phyloP scores from a whole-genome alignment of 352 stramenopile species.

The Phytophthora cactorum region DNA sequence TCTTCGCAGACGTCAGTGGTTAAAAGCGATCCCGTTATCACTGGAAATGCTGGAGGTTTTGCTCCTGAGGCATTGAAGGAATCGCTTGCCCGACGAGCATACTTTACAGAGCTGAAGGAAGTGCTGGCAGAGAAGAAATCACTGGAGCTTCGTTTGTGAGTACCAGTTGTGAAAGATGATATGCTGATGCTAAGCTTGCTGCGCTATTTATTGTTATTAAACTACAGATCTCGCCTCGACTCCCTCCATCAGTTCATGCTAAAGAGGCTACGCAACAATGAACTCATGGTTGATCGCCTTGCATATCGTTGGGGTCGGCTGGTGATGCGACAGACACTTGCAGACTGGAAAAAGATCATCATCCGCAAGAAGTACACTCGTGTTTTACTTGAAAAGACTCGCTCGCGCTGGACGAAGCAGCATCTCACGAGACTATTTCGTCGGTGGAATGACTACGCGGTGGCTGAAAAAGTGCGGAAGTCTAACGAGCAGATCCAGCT shows the following conservation, averaged over 20 bases:
- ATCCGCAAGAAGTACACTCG: slow-evolving; percentile 77
- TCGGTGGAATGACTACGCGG: slow-evolving; percentile 49
- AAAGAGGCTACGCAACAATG: slow-evolving; percentile 61
- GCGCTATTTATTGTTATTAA: no score
- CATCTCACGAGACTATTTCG: slow-evolving; percentile 50
- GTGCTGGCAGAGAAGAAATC: slow-evolving; percentile 43
- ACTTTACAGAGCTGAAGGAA: slow-evolving; percentile 63
- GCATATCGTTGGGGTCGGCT: slow-evolving; percentile 55
- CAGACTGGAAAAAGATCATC: slow-evolving; percentile 78
- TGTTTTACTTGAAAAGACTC: slow-evolving; percentile 67
- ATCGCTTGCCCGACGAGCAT: slow-evolving; percentile 48
- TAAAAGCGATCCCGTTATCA: neutral
- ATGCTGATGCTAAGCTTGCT: neutral
- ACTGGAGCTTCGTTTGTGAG: slow-evolving; percentile 48
- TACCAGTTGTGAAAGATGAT: slow-evolving; percentile 1
- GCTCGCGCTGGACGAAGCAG: slow-evolving; percentile 59
- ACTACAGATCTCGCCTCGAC: slow-evolving; percentile 42
- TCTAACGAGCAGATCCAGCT: slow-evolving; percentile 50
- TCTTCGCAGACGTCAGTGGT: neutral
- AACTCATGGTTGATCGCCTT: slow-evolving; percentile 69
- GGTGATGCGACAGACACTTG: slow-evolving; percentile 61
- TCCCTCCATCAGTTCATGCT: slow-evolving; percentile 58
- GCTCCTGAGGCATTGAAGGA: slow-evolving; percentile 21
- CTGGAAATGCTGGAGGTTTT: slow-evolving; percentile 1
- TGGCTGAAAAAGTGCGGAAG: slow-evolving; percentile 43